phyloP scores from a whole-genome alignment of 2,329 filamentous ascomycete species.

The Colletotrichum australisinense region DNA sequence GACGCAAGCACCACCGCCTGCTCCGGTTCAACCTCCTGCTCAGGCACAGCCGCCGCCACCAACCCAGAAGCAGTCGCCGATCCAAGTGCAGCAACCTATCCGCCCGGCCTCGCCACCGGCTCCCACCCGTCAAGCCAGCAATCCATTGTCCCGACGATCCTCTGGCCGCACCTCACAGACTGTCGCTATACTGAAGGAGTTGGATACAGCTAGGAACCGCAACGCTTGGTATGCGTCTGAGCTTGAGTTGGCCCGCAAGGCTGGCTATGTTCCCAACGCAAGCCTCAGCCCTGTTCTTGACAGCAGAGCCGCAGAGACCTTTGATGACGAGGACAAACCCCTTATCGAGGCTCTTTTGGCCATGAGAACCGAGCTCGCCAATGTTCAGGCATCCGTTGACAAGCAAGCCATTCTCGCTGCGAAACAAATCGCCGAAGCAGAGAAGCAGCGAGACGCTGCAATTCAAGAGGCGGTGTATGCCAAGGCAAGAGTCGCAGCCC shows the following conservation, averaged over 20 bases:
- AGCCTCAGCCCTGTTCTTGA: constrained; percentile 81
- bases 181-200: constrained; percentile 83
- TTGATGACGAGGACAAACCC: constrained; percentile 92
- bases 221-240: constrained; percentile 99
- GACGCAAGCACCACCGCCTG: constrained; percentile 40
- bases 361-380: constrained; percentile 89
- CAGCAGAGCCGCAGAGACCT: constrained; percentile 78
- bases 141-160: constrained; percentile 69
- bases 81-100: constrained; percentile 48
- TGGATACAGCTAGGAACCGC: constrained; percentile 84
- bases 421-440: constrained; percentile 90
- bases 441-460: constrained; percentile 94
- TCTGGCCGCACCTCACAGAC: constrained; percentile 73
- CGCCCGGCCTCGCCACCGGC: constrained; percentile 70
- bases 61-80: constrained; percentile 20
- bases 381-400: constrained; percentile 91
- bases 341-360: constrained; percentile 91
- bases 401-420: constrained; percentile 87
- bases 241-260: constrained; percentile 88
- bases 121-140: constrained; percentile 66
- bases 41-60: constrained; percentile 14
- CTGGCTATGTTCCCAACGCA: constrained; percentile 82
- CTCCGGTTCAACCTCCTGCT: constrained; percentile 46
- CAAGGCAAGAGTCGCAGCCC: constrained; percentile 90
- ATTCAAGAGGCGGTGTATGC: constrained; percentile 95